A percentile compares a stretch with the other conserved stretches of the same genome.
phyloP scores from a whole-genome alignment of 75 land plant species.

The Pinus tabuliformis region DNA sequence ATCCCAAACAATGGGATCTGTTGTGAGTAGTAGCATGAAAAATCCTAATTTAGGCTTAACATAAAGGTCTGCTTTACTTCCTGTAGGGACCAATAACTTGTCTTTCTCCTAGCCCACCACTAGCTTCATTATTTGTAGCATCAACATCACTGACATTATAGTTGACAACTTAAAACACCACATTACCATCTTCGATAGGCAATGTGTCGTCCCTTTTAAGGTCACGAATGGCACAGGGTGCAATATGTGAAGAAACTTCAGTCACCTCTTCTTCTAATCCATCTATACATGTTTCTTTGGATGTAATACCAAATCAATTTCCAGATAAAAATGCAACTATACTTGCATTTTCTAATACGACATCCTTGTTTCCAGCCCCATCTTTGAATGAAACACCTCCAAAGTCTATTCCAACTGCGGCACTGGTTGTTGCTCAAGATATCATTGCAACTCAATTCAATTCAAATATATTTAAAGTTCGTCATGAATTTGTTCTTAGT shows the following conservation, averaged over 20 bases:
- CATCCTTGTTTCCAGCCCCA: not conserved
- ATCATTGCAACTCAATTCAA: conserved; percentile 45
- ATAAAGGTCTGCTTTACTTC: not conserved
- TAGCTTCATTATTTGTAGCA: conserved; percentile 24
- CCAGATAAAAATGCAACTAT: not conserved
- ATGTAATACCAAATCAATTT: not conserved
- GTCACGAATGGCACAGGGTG: conserved; percentile 76
- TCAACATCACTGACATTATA: not conserved
- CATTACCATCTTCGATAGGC: conserved; percentile 19
- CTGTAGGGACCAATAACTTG: conserved; percentile 2
- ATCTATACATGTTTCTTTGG: not conserved
- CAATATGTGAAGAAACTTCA: conserved; percentile 45
- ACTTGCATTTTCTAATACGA: no score
- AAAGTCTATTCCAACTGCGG: no score
- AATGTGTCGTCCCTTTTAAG: conserved; percentile 50
- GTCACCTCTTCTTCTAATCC: not conserved
- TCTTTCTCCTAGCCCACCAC: conserved; percentile 54
- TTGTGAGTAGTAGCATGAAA: not conserved
- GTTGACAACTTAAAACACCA: conserved; percentile 5
- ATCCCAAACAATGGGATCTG: conserved; percentile 1
- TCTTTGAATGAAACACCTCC: no score
- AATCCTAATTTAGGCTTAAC: conserved; percentile 14
- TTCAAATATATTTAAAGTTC: conserved; percentile 57
- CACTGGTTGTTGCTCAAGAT: no score
- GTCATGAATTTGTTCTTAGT: conserved; percentile 7